These are phyloP conservation scores for Fusarium verrucosum DNA, from an alignment of 2,329 filamentous ascomycete genomes.

Conservation along the genomic window DNA sequence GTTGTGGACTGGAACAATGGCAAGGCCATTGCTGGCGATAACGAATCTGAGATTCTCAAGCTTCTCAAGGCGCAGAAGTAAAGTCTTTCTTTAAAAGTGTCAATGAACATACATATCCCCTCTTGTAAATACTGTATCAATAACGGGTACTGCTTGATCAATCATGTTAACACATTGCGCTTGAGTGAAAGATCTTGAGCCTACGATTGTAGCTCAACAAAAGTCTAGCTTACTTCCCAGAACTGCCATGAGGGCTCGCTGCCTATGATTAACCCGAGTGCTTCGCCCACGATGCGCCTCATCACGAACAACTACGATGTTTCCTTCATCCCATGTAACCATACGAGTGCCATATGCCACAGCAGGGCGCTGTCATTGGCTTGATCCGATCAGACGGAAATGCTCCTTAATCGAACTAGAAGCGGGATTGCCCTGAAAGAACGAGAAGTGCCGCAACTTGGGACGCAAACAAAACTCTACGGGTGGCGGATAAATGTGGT, in stretches of 20 bases:
- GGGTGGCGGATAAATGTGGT: constrained; percentile 17
- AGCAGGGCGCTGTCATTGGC: background rate
- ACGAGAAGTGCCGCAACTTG: background rate
- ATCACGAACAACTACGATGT: background rate
- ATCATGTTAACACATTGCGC: background rate
- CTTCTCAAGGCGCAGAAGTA: constrained; percentile 70
- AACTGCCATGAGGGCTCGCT: too few species aligned
- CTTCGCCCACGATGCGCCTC: too few species aligned
- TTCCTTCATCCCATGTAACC: background rate
- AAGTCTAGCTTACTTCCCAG: background rate
- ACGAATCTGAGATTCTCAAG: constrained; percentile 89
- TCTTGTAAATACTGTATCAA: constrained; percentile 23
- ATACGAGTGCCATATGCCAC: background rate
- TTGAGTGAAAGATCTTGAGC: constrained; percentile 2
- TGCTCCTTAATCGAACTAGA: background rate
- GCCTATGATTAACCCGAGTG: background rate
- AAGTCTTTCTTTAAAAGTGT: constrained; percentile 19
- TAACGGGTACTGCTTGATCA: constrained; percentile 5
- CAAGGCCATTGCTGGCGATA: constrained; percentile 78
- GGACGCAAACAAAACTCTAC: constrained; percentile 7
- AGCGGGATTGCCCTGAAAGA: background rate
- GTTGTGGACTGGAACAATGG: constrained; percentile 95
- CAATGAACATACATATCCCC: constrained; percentile 27
- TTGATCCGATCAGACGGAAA: background rate
- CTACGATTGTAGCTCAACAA: background rate